Conservation (phyloP, 306 rosid species). For the Cucurbita maxima region DNA sequence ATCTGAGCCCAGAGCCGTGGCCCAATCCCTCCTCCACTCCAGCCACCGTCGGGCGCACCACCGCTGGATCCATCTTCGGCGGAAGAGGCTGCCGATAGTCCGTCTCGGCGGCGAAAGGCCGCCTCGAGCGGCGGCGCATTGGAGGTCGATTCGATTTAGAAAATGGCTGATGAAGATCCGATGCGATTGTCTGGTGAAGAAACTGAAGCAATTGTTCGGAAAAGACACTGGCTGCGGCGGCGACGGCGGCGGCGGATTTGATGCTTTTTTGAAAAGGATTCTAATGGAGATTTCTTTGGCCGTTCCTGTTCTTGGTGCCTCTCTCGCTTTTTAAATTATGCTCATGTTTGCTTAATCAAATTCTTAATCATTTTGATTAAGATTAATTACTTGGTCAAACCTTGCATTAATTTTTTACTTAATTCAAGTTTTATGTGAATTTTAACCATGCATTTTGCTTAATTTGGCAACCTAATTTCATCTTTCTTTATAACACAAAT, state of each 20-base stretch:
- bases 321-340: not conserved
- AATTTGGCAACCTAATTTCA: not conserved
- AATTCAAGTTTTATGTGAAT: too few relatives aligned
- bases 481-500: too few relatives aligned
- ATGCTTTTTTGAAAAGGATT: constrained; percentile 35
- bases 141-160: constrained; percentile 16
- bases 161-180: constrained; percentile 35
- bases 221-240: not conserved
- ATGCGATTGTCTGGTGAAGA: constrained; percentile 27
- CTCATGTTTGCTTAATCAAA: too few relatives aligned
- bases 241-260: constrained; percentile 7
- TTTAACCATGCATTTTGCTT: not conserved
- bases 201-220: constrained; percentile 25
- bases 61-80: constrained; percentile 18
- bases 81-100: constrained; percentile 22
- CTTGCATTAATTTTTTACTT: not conserved
- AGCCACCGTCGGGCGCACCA: constrained; percentile 10
- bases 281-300: constrained; percentile 51
- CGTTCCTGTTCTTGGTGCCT: constrained; percentile 35
- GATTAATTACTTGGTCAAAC: not conserved
- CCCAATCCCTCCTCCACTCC: not conserved
- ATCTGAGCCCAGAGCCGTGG: not conserved
- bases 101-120: constrained; percentile 39
- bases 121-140: constrained; percentile 16
- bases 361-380: too few relatives aligned